These are phyloP conservation scores for Cyberlindnera japonica DNA, from an alignment of 805 yeast genomes.

Conservation along the genomic window DNA sequence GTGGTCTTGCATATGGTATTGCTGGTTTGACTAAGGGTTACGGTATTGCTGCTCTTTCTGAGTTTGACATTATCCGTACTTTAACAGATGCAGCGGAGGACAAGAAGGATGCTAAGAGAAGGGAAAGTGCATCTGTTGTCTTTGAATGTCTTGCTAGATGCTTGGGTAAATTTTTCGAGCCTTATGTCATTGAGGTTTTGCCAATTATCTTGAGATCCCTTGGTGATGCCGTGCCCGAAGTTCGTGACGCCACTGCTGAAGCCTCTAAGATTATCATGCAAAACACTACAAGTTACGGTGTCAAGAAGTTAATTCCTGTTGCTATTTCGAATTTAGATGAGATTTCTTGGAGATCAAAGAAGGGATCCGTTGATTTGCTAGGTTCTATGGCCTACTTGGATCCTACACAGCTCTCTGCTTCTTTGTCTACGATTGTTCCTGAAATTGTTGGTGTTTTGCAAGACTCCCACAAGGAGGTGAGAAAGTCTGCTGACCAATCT, in stretches of 20 bases:
- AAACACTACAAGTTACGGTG: constrained; percentile 87
- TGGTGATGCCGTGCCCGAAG: constrained; percentile 84
- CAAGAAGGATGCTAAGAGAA: constrained; percentile 62
- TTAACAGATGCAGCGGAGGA: constrained; percentile 85
- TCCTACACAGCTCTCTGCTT: constrained; percentile 87
- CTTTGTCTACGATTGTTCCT: constrained; percentile 88
- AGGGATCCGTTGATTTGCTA: constrained; percentile 91
- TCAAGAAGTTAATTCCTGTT: constrained; percentile 84
- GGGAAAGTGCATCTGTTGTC: constrained; percentile 87
- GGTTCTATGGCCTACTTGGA: constrained; percentile 98
- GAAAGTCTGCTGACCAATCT: constrained; percentile 90
- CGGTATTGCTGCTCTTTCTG: constrained; percentile 75
- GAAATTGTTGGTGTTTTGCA: constrained; percentile 92
- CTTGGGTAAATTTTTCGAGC: constrained; percentile 80
- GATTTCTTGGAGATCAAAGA: constrained; percentile 92
- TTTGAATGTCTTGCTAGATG: constrained; percentile 80
- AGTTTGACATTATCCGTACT: constrained; percentile 71
- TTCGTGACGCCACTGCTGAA: constrained; percentile 81
- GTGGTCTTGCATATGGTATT: constrained; percentile 96
- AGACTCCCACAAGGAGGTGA: constrained; percentile 94
- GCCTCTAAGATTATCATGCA: constrained; percentile 90
- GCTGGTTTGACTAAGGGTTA: constrained; percentile 91
- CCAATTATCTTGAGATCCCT: constrained; percentile 76
- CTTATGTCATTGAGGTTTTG: constrained; percentile 84
- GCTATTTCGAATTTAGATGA: constrained; percentile 85